These are phyloP conservation scores for Xylaria intraflava DNA, from an alignment of 495 filamentous ascomycete species.

Conservation along the genomic window DNA sequence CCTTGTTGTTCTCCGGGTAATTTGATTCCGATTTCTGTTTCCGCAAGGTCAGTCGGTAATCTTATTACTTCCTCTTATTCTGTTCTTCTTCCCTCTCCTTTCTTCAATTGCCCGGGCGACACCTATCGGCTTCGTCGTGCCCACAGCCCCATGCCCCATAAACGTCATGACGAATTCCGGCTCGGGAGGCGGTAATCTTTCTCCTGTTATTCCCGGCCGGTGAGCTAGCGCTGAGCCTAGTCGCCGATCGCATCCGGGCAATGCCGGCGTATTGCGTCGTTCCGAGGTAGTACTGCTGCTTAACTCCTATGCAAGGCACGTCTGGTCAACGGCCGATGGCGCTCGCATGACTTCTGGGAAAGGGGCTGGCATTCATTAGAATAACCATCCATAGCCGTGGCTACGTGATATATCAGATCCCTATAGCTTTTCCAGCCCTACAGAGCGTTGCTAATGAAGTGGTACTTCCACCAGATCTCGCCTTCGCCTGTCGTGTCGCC, in stretches of 20 bases:
- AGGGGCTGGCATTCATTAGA: neutral
- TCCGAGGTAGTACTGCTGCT: neutral
- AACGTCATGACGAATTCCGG: slow-evolving; percentile 2
- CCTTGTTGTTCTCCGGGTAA: neutral
- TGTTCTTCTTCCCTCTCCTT: neutral
- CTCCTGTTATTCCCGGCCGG: slow-evolving; percentile 8
- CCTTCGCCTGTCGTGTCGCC: neutral
- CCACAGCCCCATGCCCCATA: slow-evolving; percentile 1
- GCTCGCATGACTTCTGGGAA: neutral
- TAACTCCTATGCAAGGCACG: neutral
- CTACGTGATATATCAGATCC: slow-evolving; percentile 10
- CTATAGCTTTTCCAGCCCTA: slow-evolving; percentile 2
- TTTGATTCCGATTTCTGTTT: neutral
- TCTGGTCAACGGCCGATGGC: neutral
- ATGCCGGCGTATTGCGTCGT: neutral
- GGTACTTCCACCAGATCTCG: slow-evolving; percentile 8
- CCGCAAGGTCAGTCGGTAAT: slow-evolving; percentile 2
- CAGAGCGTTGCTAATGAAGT: slow-evolving; percentile 21
- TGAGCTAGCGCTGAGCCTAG: neutral
- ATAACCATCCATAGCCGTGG: neutral
- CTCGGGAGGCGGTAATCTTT: neutral
- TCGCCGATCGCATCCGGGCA: slow-evolving; percentile 4
- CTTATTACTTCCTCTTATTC: neutral
- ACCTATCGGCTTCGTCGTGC: neutral
- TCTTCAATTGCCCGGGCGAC: neutral